Conservation (phyloP, 495 filamentous ascomycete genomes). For the Neurospora terricola region DNA sequence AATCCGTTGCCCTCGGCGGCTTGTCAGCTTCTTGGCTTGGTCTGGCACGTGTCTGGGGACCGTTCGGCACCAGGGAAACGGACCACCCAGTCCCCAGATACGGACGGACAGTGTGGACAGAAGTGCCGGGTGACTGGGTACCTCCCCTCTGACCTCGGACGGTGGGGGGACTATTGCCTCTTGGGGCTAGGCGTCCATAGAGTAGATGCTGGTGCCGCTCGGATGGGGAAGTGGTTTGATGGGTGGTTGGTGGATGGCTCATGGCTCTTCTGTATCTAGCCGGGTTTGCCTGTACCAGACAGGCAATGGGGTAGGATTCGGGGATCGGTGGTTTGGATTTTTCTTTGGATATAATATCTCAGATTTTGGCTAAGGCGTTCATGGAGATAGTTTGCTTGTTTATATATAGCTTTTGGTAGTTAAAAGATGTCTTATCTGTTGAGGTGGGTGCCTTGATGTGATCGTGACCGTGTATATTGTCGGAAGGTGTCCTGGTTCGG, state of each 20-base stretch:
- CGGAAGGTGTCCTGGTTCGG: not conserved
- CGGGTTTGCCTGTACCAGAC: not conserved
- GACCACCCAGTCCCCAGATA: not conserved
- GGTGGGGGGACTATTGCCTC: not conserved
- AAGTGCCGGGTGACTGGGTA: not conserved
- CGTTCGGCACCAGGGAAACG: not conserved
- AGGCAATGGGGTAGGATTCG: not conserved
- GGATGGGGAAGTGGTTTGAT: not conserved
- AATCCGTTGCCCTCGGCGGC: not conserved
- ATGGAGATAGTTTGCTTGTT: not conserved
- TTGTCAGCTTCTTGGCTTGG: not conserved
- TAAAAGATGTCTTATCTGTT: not conserved
- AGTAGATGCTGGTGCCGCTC: not conserved
- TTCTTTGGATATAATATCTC: not conserved
- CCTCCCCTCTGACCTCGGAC: not conserved
- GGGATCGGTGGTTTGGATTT: not conserved
- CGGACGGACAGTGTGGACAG: not conserved
- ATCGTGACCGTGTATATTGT: not conserved
- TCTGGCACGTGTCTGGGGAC: not conserved
- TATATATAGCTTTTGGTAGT: not conserved
- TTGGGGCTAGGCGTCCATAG: not conserved
- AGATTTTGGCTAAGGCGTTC: not conserved
- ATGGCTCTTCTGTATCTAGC: not conserved
- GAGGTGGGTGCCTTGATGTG: not conserved
- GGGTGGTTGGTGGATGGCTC: not conserved